Conservation (phyloP, 2,329 filamentous ascomycete genomes). For the Thyridium curvatum region DNA sequence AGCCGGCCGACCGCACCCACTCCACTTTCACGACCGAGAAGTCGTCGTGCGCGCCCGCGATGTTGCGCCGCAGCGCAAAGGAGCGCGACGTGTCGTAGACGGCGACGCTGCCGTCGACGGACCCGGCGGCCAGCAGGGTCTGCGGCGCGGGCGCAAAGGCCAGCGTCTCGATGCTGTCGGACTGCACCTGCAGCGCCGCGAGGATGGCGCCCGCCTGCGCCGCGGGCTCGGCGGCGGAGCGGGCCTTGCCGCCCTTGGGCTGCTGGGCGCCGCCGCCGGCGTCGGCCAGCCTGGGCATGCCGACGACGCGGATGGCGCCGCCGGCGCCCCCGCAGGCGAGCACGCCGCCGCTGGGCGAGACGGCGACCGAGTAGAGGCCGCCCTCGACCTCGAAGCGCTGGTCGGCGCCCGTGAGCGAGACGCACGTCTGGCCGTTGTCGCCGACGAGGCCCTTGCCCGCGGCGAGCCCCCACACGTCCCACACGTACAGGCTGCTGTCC, state of each 20-base stretch:
- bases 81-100: slow-evolving; percentile 82
- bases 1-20: slow-evolving; percentile 51
- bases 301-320: slow-evolving; percentile 78
- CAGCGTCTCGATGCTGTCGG: slow-evolving; percentile 70
- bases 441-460: slow-evolving; percentile 47
- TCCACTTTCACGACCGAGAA: slow-evolving; percentile 89
- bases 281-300: slow-evolving; percentile 60
- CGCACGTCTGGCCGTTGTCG: slow-evolving; percentile 57
- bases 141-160: slow-evolving; percentile 50
- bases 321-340: slow-evolving; percentile 83
- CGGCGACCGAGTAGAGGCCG: slow-evolving; percentile 79
- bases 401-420: slow-evolving; percentile 73
- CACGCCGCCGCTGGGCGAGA: slow-evolving; percentile 73
- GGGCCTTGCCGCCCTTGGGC: slow-evolving; percentile 13
- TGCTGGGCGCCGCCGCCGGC: slow-evolving; percentile 14
- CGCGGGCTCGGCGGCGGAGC: slow-evolving; percentile 13
- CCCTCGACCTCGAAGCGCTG: slow-evolving; percentile 90
- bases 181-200: slow-evolving; percentile 74
- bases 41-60: slow-evolving; percentile 79
- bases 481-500: slow-evolving; percentile 83
- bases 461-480: slow-evolving; percentile 81
- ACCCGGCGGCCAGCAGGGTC: slow-evolving; percentile 56
- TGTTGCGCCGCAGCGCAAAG: slow-evolving; percentile 79
- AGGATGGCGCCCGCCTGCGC: slow-evolving; percentile 56
- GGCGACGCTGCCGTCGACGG: slow-evolving; percentile 71